These are phyloP conservation scores for Alliaria petiolata DNA, from an alignment of 345 rosid species.

Conservation along the genomic window DNA sequence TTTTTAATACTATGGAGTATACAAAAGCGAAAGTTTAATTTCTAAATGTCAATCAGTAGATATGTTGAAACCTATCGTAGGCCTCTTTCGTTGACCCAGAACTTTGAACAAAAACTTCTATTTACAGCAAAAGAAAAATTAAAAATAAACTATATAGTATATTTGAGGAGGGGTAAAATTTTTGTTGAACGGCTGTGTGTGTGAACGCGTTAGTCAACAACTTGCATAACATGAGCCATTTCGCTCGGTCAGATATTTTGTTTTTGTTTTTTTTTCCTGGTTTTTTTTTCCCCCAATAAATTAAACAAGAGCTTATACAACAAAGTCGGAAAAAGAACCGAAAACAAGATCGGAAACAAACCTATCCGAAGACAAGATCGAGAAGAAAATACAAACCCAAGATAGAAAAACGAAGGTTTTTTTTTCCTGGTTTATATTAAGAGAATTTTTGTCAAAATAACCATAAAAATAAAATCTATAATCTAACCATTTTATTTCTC, in stretches of 20 bases:
- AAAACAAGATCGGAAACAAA: too few species aligned
- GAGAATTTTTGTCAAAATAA: too few species aligned
- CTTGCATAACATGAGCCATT: neutral
- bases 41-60: neutral
- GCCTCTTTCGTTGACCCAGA: constrained; percentile 22
- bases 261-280: neutral
- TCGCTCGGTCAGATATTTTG: neutral
- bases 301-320: too few species aligned
- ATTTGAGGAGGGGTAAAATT: neutral
- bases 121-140: neutral
- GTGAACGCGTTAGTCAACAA: constrained; percentile 16
- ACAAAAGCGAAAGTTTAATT: neutral
- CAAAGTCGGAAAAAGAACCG: too few species aligned
- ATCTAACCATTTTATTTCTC: too few species aligned
- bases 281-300: too few species aligned
- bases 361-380: too few species aligned
- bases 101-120: neutral
- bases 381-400: too few species aligned
- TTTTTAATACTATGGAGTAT: too few species aligned
- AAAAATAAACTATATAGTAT: neutral
- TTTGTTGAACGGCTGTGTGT: neutral
- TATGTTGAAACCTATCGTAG: neutral
- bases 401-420: too few species aligned
- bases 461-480: too few species aligned
- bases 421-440: too few species aligned